Evolutionary conservation across 768 basidiomycete species (phyloP), one percentile per base, ranked within the genome.

Genomic region (Hygrocybe coccinea): DNA sequence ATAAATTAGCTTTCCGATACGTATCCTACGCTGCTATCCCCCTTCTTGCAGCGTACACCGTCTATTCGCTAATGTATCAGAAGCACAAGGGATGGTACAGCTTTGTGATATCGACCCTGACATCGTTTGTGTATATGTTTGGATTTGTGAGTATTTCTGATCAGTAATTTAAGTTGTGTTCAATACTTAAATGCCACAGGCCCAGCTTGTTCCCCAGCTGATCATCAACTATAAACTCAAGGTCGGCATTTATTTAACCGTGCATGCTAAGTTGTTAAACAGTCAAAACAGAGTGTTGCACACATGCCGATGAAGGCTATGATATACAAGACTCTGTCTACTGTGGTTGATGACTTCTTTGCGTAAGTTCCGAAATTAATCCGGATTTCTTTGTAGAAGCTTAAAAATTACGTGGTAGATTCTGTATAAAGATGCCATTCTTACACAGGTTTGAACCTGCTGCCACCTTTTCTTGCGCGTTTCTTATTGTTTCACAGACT

Each of bases 271-370:
- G 54, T 43, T 55, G 17, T 14, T 58, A 34, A 49, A 54, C 14
- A 38, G 61, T 60, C 46, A 24, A 19, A 25, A 17, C 73, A 94
- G 88, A 92, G 88, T 68, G 94, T 97, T 35, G 89, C 95, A 44
- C 95, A 98, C 68, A 93, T 98, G 87, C 95, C 95, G 17, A 95
- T 97, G 87, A 97, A 95, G 69, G 89, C 95, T 3, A 93, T 98
- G 91, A 86, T 94, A 62, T 95, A 93, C 79, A 97, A 95, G 75
- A 85, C 89, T 1, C 77, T 95, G 56, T 88, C 91, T 44, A 91
- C 87, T 1, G 88, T 91, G 47, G 89, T 95, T 44, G 95, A 95
- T 72, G 93, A 97, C 70, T 82, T 95, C 62, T 91, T 92, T 68
- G 86, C 87, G 89, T 92, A 76, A 63, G 87, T 29, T 29, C 29